Evolutionary conservation across 1,284 basidiomycete species (phyloP).

Genomic region (Ceratobasidium sp.): DNA sequence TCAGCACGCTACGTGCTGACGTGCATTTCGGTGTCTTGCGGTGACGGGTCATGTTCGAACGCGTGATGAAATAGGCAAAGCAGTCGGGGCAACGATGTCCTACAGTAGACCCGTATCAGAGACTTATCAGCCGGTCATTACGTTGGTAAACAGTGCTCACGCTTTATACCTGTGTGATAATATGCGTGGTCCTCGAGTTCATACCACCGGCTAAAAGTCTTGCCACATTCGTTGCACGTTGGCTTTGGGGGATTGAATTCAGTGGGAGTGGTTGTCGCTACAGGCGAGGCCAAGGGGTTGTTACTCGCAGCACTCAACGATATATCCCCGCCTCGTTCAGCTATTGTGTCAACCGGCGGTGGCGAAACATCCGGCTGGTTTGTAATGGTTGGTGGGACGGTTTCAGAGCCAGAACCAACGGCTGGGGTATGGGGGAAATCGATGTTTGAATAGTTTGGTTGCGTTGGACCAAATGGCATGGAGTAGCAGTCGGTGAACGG

Average conservation of each 20-base stretch:
- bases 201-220: background rate
- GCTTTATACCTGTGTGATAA: conserved; percentile 2
- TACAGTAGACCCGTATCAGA: background rate
- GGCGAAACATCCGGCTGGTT: background rate
- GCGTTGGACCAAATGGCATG: background rate
- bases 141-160: background rate
- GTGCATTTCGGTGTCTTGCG: background rate
- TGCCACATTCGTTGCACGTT: background rate
- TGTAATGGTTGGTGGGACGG: background rate
- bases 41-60: conserved; percentile 14
- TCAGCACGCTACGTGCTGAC: background rate
- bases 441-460: background rate
- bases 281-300: background rate
- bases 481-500: background rate
- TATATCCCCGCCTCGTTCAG: background rate
- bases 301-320: background rate
- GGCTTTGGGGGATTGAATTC: background rate
- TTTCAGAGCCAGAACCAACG: background rate
- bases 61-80: background rate
- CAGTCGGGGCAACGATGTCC: conserved; percentile 5
- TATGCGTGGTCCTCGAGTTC: conserved; percentile 7
- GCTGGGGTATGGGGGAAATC: background rate
- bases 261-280: background rate
- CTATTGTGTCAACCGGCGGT: background rate
- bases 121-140: background rate